A percentile compares a stretch with the other conserved stretches of the same genome.
Conservation (phyloP, 495 filamentous ascomycete species). For the Penicillium salamii region DNA sequence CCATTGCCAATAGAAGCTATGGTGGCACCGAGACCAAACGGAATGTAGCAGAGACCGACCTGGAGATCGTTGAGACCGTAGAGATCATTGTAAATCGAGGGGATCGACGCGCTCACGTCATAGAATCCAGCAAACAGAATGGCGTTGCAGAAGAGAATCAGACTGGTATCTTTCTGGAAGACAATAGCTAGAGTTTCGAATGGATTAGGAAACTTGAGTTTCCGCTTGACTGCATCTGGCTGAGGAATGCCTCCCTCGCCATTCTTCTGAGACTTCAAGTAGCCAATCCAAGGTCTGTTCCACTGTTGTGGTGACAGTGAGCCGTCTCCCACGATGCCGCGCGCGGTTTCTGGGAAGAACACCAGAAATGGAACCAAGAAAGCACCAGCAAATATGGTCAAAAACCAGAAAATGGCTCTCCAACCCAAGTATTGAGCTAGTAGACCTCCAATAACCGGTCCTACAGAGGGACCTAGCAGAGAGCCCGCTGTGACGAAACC, state of each 20-base stretch:
- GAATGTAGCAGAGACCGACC: slow-evolving; percentile 49
- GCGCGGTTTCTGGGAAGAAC: slow-evolving; percentile 37
- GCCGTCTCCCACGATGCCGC: slow-evolving; percentile 48
- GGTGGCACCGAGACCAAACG: slow-evolving; percentile 55
- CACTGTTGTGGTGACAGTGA: slow-evolving; percentile 28
- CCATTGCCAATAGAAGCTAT: slow-evolving; percentile 86
- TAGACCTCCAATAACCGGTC: slow-evolving; percentile 64
- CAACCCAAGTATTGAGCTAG: slow-evolving; percentile 65
- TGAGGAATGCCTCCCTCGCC: slow-evolving; percentile 16
- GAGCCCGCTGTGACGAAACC: slow-evolving; percentile 34
- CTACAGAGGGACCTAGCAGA: slow-evolving; percentile 49
- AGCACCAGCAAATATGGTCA: slow-evolving; percentile 36
- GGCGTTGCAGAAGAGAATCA: slow-evolving; percentile 43
- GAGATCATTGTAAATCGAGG: slow-evolving; percentile 36
- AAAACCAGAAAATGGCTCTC: slow-evolving; percentile 58
- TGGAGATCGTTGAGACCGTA: slow-evolving; percentile 49
- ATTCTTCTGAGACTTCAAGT: slow-evolving; percentile 25
- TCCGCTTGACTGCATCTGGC: slow-evolving; percentile 28
- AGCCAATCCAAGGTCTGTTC: slow-evolving; percentile 34
- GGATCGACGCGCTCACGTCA: slow-evolving; percentile 39
- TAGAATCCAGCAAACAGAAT: slow-evolving; percentile 47
- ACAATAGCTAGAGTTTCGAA: slow-evolving; percentile 64
- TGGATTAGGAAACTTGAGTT: slow-evolving; percentile 67
- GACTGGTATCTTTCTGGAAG: slow-evolving; percentile 48
- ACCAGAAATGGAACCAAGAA: neutral